Evolutionary conservation across 306 rosid genomes (phyloP).

Genomic region (Senna siamea): DNA sequence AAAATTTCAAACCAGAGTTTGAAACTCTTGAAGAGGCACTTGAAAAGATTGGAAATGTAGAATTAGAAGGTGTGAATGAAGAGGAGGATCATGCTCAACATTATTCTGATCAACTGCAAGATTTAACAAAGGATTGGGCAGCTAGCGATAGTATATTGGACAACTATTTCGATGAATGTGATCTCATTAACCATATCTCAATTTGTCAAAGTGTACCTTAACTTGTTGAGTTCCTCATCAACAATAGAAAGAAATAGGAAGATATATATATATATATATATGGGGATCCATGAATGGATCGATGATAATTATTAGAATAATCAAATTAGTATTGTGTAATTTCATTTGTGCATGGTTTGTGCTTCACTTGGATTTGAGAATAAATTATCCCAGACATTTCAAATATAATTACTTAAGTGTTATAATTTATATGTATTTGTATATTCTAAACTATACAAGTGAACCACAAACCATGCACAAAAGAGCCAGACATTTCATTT

Average conservation of each 20-base stretch:
- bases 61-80: neutral
- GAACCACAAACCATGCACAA: no score
- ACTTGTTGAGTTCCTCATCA: neutral
- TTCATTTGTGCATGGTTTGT: neutral
- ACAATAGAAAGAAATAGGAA: neutral
- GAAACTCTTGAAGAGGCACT: neutral
- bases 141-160: neutral
- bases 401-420: no score
- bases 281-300: no score
- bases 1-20: neutral
- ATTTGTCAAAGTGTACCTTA: neutral
- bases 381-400: no score
- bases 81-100: neutral
- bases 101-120: neutral
- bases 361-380: neutral
- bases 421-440: no score
- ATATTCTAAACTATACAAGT: no score
- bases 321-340: neutral
- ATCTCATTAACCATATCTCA: neutral
- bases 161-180: neutral
- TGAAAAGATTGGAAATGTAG: neutral
- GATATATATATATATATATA: neutral
- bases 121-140: neutral
- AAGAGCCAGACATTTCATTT: no score
- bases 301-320: neutral